These are phyloP conservation scores for Boletus rubescentipes DNA, from an alignment of 768 basidiomycete genomes.

Conservation along the genomic window DNA sequence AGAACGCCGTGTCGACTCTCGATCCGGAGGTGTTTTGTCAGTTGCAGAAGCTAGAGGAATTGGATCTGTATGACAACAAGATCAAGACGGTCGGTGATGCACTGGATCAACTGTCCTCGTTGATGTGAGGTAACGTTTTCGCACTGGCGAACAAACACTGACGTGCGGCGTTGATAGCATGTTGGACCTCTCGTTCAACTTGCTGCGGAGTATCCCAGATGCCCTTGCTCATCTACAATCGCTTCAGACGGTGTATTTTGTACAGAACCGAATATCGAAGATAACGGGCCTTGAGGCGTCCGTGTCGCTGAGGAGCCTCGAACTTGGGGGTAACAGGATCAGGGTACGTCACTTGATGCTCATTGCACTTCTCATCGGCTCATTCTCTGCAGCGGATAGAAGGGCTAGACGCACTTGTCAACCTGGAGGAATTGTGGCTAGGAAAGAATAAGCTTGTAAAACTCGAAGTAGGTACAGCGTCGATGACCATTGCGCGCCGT, in stretches of 20 bases:
- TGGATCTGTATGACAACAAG: constrained; percentile 97
- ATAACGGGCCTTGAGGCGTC: constrained; percentile 65
- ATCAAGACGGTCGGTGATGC: constrained; percentile 72
- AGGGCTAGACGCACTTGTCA: constrained; percentile 73
- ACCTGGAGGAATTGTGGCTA: constrained; percentile 91
- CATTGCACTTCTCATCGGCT: neutral
- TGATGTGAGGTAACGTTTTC: constrained; percentile 46
- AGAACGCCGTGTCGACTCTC: constrained; percentile 76
- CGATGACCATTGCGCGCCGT: neutral
- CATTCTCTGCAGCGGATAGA: constrained; percentile 71
- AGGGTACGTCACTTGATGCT: constrained; percentile 51
- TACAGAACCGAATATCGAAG: constrained; percentile 90
- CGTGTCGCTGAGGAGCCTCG: constrained; percentile 72
- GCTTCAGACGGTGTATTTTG: constrained; percentile 84
- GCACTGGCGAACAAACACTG: neutral
- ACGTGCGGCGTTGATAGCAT: constrained; percentile 42
- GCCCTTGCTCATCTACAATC: constrained; percentile 54
- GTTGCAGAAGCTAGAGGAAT: constrained; percentile 73
- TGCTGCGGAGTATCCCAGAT: constrained; percentile 71
- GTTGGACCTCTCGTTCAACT: constrained; percentile 94
- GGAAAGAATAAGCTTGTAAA: constrained; percentile 96
- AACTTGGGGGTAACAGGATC: constrained; percentile 91
- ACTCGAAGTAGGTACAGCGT: constrained; percentile 58
- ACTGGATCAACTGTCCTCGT: constrained; percentile 51
- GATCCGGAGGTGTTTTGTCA: constrained; percentile 70